Base-by-base conservation (phyloP, 176 grass and related monocot genomes). In the Carex cristatella region DNA sequence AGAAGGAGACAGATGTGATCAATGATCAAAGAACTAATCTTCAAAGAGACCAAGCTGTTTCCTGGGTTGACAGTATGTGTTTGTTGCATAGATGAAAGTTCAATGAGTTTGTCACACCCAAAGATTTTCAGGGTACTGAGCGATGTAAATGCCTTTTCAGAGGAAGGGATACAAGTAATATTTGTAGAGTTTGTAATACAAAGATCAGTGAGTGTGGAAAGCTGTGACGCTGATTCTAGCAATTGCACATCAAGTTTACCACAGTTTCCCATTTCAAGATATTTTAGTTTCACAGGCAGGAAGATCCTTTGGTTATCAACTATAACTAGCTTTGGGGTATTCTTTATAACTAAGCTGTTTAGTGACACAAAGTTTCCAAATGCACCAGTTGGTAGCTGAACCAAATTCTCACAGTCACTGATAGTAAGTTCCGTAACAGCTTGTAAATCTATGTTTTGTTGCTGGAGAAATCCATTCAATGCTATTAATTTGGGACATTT, bases 1-100 rank as follows among this genome's bases (percentile, higher is more conserved):
- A 27, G 31, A 67, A 86, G 28, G 14, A 91, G 30, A 5, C 30
- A 86, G 6, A 83, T 51, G 59, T 83, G 55, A 91, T 85, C 66
- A 70, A 88, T 62, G 33, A 48, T 14, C 57, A 91, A 13, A 0
- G 13, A 16, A 19, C 83, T 38, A 0, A 88, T 69, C 5, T 57
- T 56, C 42, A 86, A 28, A 48, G 79, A 84, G 15, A 10, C 3
- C 30, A 60, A 44, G 3, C 11, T 79, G 69, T 35, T 70, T 83
- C 10, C 65, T 81, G 12, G 30, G 46, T 8, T n/a, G 27, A 32
- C 30, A 65, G 10, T 28, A 31, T 44, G 27, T 57, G n/a, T 54
- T 85, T 16, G 33, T 72, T 28, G 0, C 23, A 23, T 23, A 23
- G 23, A 23, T 23, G 23, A 23, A 23, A 23, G 23, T 23, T 23